Evolutionary conservation across 1,284 basidiomycete genomes (phyloP), one percentile per base, ranked within the genome.

Genomic region (Boletus smithii): DNA sequence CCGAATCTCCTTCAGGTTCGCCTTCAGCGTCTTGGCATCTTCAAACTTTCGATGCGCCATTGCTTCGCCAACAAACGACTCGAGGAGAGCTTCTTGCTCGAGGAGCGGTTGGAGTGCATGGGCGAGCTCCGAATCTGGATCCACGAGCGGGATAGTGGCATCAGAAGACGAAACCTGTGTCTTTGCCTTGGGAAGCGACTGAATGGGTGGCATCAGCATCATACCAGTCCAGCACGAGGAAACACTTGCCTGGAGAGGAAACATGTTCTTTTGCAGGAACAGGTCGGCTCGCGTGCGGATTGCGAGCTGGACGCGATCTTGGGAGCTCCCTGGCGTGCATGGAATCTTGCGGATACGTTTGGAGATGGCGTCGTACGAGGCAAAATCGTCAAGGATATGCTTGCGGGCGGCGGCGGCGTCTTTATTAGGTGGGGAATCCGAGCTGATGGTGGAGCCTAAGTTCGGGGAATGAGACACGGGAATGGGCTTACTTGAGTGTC

Each of bases 201-300:
- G 60, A 27, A 55, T 17, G 4, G 44, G 50, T 31, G 35, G 18
- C 31, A 7, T 51, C 7, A 52, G 31, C 11, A 34, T 42, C 3
- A 29, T 18, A 8, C n/a, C 3, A 16, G 17, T 20, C 4, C 16
- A 29, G 14, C 23, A 17, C 2, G 24, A 22, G n/a, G 11, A 14
- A 52, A 40, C 46, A 22, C 72, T 31, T 53, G 81, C 86, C 73
- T 90, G 84, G 3, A 93, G 73, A 14, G 88, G 81, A 55, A 90
- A 83, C 85, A 95, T 90, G 55, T 97, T 85, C 62, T 88, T 89
- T 61, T 92, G 87, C 56, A 99, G 71, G 65, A 95, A 97, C 16
- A 83, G 46, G 46, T 81, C 89, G 0, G 92, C 90, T 2, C 88
- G 76, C 1, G 80, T 80, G 50, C 85, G 75, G 17, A 99, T 85